These are phyloP conservation scores for Rhizopogon vulgaris DNA, from an alignment of 768 basidiomycete genomes.

Conservation along the genomic window DNA sequence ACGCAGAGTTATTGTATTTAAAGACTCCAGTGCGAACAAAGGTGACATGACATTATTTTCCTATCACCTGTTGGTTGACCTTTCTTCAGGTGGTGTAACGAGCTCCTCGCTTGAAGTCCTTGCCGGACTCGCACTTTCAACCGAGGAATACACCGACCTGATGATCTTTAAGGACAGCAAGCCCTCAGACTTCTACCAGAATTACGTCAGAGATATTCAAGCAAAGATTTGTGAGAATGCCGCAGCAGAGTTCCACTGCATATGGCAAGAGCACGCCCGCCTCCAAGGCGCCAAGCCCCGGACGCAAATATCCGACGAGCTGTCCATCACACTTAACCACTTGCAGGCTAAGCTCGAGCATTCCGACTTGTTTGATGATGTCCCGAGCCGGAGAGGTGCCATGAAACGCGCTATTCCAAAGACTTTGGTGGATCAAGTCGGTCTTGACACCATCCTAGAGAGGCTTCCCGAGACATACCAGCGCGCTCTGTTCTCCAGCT, in stretches of 20 bases:
- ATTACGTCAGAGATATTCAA: slow-evolving; percentile 91
- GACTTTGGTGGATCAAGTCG: slow-evolving; percentile 80
- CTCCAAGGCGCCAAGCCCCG: slow-evolving; percentile 77
- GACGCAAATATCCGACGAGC: slow-evolving; percentile 89
- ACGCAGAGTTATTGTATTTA: slow-evolving; percentile 87
- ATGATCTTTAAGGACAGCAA: slow-evolving; percentile 94
- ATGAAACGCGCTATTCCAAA: slow-evolving; percentile 82
- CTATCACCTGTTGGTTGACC: neutral
- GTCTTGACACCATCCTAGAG: slow-evolving; percentile 69
- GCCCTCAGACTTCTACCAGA: slow-evolving; percentile 82
- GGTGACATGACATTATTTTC: slow-evolving; percentile 30
- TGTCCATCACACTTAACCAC: slow-evolving; percentile 81
- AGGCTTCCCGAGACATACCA: slow-evolving; percentile 81
- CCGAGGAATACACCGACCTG: slow-evolving; percentile 79
- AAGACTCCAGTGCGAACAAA: slow-evolving; percentile 95
- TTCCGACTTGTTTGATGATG: slow-evolving; percentile 83
- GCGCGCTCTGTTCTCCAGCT: slow-evolving; percentile 83
- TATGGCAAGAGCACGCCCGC: slow-evolving; percentile 87
- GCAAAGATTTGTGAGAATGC: slow-evolving; percentile 87
- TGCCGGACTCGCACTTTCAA: slow-evolving; percentile 86
- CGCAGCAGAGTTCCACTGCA: slow-evolving; percentile 81
- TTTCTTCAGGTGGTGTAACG: slow-evolving; percentile 79
- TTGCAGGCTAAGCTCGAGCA: slow-evolving; percentile 89
- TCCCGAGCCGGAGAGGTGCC: slow-evolving; percentile 69
- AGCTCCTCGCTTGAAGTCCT: slow-evolving; percentile 95